These are phyloP conservation scores for Colletotrichum aenigma DNA, from an alignment of 2,329 filamentous ascomycete genomes.

Conservation along the genomic window DNA sequence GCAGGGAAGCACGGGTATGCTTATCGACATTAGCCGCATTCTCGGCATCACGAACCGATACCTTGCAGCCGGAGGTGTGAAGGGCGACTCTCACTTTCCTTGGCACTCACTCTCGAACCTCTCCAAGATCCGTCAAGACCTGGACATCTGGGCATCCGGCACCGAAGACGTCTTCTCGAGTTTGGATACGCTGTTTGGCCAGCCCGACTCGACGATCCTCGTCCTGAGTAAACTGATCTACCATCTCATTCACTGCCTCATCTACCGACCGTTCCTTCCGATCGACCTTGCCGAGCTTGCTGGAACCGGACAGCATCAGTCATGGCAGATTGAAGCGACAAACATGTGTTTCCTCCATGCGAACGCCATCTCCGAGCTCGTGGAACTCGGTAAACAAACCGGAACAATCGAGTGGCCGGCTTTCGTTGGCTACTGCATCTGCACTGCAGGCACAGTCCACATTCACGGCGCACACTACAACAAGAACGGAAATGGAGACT, in stretches of 20 bases:
- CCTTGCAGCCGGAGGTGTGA: slow-evolving; percentile 82
- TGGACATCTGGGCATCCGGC: slow-evolving; percentile 84
- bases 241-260: slow-evolving; percentile 83
- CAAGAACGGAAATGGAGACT: slow-evolving; percentile 55
- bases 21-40: slow-evolving; percentile 84
- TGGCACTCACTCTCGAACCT: slow-evolving; percentile 88
- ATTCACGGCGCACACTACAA: slow-evolving; percentile 85
- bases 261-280: slow-evolving; percentile 86
- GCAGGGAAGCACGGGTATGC: slow-evolving; percentile 78
- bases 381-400: slow-evolving; percentile 77
- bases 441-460: slow-evolving; percentile 86
- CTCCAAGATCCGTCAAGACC: slow-evolving; percentile 83
- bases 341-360: slow-evolving; percentile 87
- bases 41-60: slow-evolving; percentile 85
- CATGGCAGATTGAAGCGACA: slow-evolving; percentile 91
- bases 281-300: slow-evolving; percentile 83
- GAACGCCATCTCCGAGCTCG: slow-evolving; percentile 84
- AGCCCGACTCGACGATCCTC: slow-evolving; percentile 77
- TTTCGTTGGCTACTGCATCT: slow-evolving; percentile 86
- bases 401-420: slow-evolving; percentile 82
- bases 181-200: slow-evolving; percentile 75
- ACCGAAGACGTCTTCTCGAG: slow-evolving; percentile 81
- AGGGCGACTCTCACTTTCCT: slow-evolving; percentile 88
- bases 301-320: slow-evolving; percentile 82
- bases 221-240: slow-evolving; percentile 87